These are phyloP conservation scores for Glutinoglossum americanum DNA, from an alignment of 495 filamentous ascomycete species.

Conservation along the genomic window DNA sequence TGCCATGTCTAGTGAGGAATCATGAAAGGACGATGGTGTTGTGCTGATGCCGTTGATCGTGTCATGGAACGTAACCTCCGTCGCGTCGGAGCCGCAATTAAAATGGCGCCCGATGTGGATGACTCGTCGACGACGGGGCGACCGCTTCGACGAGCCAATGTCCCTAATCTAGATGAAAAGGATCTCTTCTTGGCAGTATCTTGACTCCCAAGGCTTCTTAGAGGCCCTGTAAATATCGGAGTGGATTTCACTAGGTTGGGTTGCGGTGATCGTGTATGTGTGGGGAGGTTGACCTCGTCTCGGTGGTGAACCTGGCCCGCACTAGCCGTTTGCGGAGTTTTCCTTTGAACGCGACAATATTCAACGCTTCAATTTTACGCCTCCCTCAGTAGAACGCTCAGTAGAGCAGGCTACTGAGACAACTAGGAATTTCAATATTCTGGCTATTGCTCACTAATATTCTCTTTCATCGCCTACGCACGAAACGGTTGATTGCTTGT, in stretches of 20 bases:
- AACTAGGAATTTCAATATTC: too few relatives aligned
- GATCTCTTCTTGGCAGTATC: background rate
- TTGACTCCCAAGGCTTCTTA: background rate
- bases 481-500: background rate
- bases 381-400: too few relatives aligned
- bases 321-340: background rate
- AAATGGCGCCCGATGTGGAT: background rate
- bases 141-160: background rate
- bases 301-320: background rate
- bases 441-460: too few relatives aligned
- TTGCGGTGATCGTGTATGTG: background rate
- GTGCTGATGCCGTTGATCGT: background rate
- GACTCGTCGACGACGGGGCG: background rate
- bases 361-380: background rate
- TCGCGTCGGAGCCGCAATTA: background rate
- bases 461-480: background rate
- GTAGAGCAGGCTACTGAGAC: too few relatives aligned
- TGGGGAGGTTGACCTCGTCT: background rate
- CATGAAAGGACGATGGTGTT: background rate
- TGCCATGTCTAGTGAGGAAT: background rate
- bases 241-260: background rate
- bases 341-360: background rate
- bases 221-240: background rate
- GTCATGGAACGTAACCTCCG: slow-evolving; percentile 2
- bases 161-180: background rate